These are phyloP conservation scores for Begonia masoniana DNA, from an alignment of 306 rosid genomes.

Conservation along the genomic window DNA sequence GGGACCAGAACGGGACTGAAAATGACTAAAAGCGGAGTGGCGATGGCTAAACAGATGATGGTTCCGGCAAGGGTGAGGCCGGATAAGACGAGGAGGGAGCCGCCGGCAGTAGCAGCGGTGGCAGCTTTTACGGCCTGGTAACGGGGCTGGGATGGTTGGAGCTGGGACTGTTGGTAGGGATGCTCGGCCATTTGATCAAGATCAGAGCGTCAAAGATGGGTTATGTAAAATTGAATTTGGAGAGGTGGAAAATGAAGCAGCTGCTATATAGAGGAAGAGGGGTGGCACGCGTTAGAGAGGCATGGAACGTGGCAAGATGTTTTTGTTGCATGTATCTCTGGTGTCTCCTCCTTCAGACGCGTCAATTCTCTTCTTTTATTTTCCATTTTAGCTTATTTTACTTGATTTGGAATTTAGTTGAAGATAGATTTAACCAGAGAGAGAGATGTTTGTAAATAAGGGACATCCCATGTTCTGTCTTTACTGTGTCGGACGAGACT, in stretches of 20 bases:
- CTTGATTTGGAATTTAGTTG: too few species aligned
- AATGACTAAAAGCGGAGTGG: constrained; percentile 56
- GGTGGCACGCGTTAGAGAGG: constrained; percentile 27
- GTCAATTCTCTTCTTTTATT: too few species aligned
- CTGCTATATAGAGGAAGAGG: neutral
- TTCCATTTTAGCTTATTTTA: too few species aligned
- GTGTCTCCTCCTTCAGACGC: neutral
- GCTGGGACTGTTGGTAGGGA: neutral
- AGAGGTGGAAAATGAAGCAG: neutral
- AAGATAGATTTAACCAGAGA: too few species aligned
- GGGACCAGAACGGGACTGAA: constrained; percentile 87
- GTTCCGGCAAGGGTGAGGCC: constrained; percentile 43
- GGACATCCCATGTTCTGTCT: too few species aligned
- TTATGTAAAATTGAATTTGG: neutral
- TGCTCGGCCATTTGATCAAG: constrained; percentile 35
- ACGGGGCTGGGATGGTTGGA: constrained; percentile 4
- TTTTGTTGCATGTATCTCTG: constrained; percentile 40
- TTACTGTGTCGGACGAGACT: too few species aligned
- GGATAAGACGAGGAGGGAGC: constrained; percentile 54
- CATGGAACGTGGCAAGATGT: constrained; percentile 37
- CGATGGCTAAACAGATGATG: constrained; percentile 40
- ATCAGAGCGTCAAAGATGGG: neutral
- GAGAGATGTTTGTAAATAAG: too few species aligned
- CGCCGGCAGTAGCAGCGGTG: constrained; percentile 56
- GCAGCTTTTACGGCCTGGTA: constrained; percentile 48